A percentile compares a stretch with the other conserved stretches of the same genome.
Conservation (phyloP, 805 yeast genomes). For the Lipomyces sp. region DNA sequence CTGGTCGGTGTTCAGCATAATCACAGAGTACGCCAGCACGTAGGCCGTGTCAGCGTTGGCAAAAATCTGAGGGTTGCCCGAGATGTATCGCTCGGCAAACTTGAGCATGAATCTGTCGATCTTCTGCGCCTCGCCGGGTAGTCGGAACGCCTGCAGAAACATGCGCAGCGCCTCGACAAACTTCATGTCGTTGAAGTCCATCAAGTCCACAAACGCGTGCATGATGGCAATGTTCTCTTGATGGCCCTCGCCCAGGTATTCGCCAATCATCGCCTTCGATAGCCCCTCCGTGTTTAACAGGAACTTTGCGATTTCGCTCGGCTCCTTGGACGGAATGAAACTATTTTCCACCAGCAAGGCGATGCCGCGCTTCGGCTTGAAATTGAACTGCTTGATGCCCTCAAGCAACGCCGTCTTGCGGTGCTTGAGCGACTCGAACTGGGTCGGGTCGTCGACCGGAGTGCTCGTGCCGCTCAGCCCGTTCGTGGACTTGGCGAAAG, state of each 20-base stretch:
- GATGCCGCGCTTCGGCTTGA: constrained; percentile 79
- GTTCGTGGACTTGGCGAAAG: too few relatives aligned
- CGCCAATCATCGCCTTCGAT: constrained; percentile 84
- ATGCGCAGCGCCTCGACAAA: constrained; percentile 84
- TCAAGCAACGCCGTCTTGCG: constrained; percentile 78
- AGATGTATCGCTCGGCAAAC: constrained; percentile 87
- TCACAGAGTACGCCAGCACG: constrained; percentile 83
- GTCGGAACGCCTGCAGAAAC: constrained; percentile 81
- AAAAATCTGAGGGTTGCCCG: constrained; percentile 84
- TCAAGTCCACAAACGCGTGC: constrained; percentile 89
- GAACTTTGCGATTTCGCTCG: constrained; percentile 71
- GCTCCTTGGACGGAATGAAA: constrained; percentile 59
- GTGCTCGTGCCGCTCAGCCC: constrained; percentile 12
- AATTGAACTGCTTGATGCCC: constrained; percentile 75
- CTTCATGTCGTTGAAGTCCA: constrained; percentile 65
- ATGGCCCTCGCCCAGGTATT: constrained; percentile 85
- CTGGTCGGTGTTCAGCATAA: constrained; percentile 89
- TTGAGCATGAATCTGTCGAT: constrained; percentile 95
- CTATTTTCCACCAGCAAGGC: constrained; percentile 57
- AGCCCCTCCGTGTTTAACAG: constrained; percentile 65
- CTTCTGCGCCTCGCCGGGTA: constrained; percentile 98
- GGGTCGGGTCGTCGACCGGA: constrained; percentile 64
- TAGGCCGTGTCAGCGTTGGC: constrained; percentile 76
- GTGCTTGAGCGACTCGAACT: constrained; percentile 79
- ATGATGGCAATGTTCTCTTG: constrained; percentile 72